Evolutionary conservation across 345 rosid species (phyloP).

Genomic region (Populus davidiana): DNA sequence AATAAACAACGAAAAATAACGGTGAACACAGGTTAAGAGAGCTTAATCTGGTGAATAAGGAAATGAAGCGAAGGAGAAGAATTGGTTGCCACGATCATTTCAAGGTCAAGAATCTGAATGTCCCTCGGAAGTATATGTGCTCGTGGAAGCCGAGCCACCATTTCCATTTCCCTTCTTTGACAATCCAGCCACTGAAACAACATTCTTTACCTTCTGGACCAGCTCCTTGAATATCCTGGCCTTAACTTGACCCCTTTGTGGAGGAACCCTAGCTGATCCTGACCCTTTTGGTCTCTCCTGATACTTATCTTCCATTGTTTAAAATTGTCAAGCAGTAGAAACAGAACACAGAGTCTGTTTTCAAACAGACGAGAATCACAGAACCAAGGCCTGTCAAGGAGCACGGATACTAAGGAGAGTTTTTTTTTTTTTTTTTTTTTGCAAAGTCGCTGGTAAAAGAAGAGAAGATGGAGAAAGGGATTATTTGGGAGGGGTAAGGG

Average conservation of each 20-base stretch:
- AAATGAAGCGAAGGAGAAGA: neutral
- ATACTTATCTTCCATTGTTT: slow-evolving; percentile 4
- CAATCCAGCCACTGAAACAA: neutral
- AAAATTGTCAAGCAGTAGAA: neutral
- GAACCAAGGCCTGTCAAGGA: neutral
- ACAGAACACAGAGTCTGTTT: neutral
- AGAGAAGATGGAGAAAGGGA: too few species aligned
- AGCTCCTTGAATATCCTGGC: slow-evolving; percentile 9
- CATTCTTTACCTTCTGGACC: slow-evolving; percentile 1
- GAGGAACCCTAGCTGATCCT: slow-evolving; percentile 20
- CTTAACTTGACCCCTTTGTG: slow-evolving; percentile 31
- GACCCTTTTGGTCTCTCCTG: neutral
- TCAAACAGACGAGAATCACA: neutral
- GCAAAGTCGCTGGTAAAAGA: neutral
- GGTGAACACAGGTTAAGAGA: neutral
- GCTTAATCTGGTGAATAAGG: neutral
- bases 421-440: neutral
- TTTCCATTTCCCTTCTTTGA: neutral
- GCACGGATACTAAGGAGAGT: neutral
- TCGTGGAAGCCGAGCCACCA: neutral
- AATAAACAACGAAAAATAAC: neutral
- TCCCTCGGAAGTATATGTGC: neutral
- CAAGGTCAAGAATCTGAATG: neutral
- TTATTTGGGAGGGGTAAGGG: neutral
- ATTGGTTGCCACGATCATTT: neutral